Percentiles rank a stretch among this genome's conserved stretches.
Conservation (phyloP, 2,329 filamentous ascomycete species). For the Colletotrichum eleusines region DNA sequence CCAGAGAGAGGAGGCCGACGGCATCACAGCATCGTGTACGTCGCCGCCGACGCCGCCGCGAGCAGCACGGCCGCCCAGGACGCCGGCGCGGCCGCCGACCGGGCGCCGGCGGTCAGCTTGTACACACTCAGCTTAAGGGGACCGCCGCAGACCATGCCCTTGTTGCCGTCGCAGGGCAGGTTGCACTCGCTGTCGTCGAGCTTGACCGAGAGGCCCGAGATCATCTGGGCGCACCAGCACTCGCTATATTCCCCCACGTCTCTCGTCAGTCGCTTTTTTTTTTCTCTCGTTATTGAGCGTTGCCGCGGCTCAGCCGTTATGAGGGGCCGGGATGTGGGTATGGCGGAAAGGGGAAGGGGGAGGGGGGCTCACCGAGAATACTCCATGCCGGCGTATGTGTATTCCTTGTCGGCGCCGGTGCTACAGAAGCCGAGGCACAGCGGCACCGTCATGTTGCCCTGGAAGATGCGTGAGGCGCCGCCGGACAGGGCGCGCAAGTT, state of each 20-base stretch:
- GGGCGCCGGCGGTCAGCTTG: constrained; percentile 31
- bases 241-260: constrained; percentile 54
- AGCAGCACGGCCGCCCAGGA: constrained; percentile 19
- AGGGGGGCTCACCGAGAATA: constrained; percentile 58
- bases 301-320: neutral
- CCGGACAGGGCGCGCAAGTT: constrained; percentile 59
- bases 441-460: constrained; percentile 64
- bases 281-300: neutral
- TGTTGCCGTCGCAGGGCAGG: constrained; percentile 66
- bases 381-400: constrained; percentile 67
- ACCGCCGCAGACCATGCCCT: constrained; percentile 66
- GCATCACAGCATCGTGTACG: constrained; percentile 4
- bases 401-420: constrained; percentile 51
- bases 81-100: neutral
- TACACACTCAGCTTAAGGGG: constrained; percentile 62
- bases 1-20: neutral
- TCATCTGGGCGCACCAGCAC: constrained; percentile 68
- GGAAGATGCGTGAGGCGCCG: constrained; percentile 54
- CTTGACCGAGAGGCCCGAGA: constrained; percentile 61
- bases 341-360: neutral
- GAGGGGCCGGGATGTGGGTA: neutral
- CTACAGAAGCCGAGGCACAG: constrained; percentile 65
- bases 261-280: constrained; percentile 1
- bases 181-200: constrained; percentile 63
- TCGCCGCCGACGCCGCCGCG: constrained; percentile 1